Evolutionary conservation across 129 eudicot species (phyloP).

Genomic region (Tanacetum coccineum): DNA sequence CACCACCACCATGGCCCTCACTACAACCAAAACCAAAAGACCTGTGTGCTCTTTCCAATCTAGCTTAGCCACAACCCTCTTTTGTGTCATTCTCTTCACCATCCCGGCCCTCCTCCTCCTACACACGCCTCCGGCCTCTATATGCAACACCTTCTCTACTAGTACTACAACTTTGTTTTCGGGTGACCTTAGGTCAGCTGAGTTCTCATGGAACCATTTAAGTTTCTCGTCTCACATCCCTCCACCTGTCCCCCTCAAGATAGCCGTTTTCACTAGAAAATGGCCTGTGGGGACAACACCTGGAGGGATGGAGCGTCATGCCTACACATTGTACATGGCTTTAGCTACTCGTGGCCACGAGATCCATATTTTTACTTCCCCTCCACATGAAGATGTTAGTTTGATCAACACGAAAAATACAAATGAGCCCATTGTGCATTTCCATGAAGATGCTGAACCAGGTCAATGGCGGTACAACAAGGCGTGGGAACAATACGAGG

Average conservation of each 20-base stretch:
- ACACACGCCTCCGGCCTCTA: constrained; percentile 57
- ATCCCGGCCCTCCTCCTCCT: constrained; percentile 86
- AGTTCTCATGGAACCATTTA: constrained; percentile 78
- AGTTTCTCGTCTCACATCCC: constrained; percentile 34
- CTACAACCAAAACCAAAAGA: constrained; percentile 46
- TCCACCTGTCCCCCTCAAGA: constrained; percentile 47
- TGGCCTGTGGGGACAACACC: constrained; percentile 79
- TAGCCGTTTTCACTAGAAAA: constrained; percentile 82
- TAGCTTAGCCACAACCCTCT: constrained; percentile 67
- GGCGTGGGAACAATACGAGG: constrained; percentile 79
- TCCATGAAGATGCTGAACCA: constrained; percentile 58
- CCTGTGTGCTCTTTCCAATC: constrained; percentile 41
- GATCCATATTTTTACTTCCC: constrained; percentile 85
- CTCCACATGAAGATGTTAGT: constrained; percentile 27
- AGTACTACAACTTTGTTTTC: constrained; percentile 29
- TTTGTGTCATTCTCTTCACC: constrained; percentile 67
- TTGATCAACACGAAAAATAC: constrained; percentile 8
- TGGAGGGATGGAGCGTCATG: constrained; percentile 99
- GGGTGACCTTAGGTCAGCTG: constrained; percentile 67
- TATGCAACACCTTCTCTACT: constrained; percentile 50
- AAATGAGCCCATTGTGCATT: constrained; percentile 45
- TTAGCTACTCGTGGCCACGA: constrained; percentile 63
- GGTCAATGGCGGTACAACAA: constrained; percentile 85
- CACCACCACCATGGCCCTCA: constrained; percentile 50
- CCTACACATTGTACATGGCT: constrained; percentile 67